These are phyloP conservation scores for Schoenoplectus triqueter DNA, from an alignment of 202 grass and related monocot genomes.

Conservation along the genomic window DNA sequence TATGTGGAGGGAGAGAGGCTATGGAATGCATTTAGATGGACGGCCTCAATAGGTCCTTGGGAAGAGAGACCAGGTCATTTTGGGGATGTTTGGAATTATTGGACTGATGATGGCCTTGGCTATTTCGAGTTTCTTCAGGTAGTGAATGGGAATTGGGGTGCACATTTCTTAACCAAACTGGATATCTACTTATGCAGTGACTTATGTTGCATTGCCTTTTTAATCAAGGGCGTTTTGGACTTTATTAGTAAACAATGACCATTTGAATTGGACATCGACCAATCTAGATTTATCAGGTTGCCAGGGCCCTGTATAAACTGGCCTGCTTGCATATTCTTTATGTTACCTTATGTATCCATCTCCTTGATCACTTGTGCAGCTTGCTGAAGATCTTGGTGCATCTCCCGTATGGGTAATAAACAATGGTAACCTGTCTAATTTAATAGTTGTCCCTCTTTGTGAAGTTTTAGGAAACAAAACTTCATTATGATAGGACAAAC, in stretches of 20 bases:
- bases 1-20: conserved; percentile 87
- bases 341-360: conserved; percentile 38
- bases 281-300: conserved; percentile 5
- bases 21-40: conserved; percentile 87
- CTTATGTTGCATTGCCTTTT: conserved; percentile 14
- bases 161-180: not conserved
- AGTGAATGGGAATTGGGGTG: not conserved
- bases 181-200: not conserved
- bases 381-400: conserved; percentile 87
- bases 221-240: not conserved
- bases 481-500: conserved; percentile 25
- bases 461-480: not conserved
- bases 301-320: not conserved
- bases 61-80: conserved; percentile 89
- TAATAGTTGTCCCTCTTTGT: conserved; percentile 1
- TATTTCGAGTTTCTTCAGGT: conserved; percentile 97
- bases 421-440: conserved; percentile 62
- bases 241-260: not conserved
- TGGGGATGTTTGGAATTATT: conserved; percentile 91
- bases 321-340: conserved; percentile 20
- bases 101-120: conserved; percentile 90
- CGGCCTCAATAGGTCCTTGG: conserved; percentile 84
- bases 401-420: conserved; percentile 91
- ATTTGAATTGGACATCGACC: not conserved
- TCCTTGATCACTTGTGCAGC: conserved; percentile 46